These are phyloP conservation scores for Naganishia sp. DNA, from an alignment of 1,284 basidiomycete genomes.

Conservation along the genomic window DNA sequence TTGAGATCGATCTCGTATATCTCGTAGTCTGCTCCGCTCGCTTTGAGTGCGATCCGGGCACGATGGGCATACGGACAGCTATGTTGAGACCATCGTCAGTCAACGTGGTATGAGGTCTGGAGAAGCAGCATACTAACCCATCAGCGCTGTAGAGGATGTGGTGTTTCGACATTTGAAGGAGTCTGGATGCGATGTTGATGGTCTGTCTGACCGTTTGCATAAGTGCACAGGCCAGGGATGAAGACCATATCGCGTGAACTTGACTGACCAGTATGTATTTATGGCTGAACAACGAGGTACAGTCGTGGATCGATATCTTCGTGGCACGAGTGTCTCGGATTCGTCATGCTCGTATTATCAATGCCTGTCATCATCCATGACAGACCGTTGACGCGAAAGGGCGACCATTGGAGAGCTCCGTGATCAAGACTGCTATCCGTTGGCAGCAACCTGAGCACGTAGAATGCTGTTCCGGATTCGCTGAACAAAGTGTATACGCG, in stretches of 20 bases:
- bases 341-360: background rate
- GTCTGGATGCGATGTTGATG: conserved; percentile 1
- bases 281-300: background rate
- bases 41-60: conserved; percentile 63
- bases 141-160: conserved; percentile 33
- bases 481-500: no score
- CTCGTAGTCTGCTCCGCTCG: conserved; percentile 59
- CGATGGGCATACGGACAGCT: conserved; percentile 43
- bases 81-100: background rate
- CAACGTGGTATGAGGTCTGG: background rate
- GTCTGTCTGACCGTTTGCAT: conserved; percentile 21
- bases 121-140: conserved; percentile 10
- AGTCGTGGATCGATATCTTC: background rate
- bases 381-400: no score
- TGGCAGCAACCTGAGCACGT: no score
- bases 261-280: background rate
- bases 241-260: background rate
- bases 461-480: no score
- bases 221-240: no score
- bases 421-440: no score
- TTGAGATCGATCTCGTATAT: conserved; percentile 61
- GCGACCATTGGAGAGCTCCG: no score
- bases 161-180: conserved; percentile 10
- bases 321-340: background rate
- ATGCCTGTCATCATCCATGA: no score